Percentiles rank a stretch among this genome's conserved stretches.
phyloP scores from a whole-genome alignment of 257 asterid genomes.

The Solanum habrochaites region DNA sequence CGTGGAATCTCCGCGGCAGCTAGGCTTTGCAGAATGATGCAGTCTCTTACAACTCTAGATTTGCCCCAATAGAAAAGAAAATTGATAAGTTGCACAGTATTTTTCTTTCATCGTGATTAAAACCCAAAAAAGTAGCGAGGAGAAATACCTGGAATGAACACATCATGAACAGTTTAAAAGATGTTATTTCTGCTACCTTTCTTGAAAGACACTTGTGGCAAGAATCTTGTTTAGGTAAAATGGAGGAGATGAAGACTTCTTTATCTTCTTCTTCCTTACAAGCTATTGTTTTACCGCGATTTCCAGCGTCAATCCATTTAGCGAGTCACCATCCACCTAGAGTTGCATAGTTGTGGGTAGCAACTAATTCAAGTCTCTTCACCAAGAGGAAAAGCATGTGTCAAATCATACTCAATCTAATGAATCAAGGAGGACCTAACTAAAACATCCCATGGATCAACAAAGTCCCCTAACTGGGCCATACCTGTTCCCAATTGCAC shows the following conservation, averaged over 20 bases:
- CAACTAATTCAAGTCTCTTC: too few species aligned
- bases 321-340: background rate
- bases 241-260: background rate
- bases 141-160: constrained; percentile 2
- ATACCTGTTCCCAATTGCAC: too few species aligned
- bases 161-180: background rate
- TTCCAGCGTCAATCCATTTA: constrained; percentile 2
- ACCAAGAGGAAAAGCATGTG: constrained; percentile 1
- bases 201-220: constrained; percentile 16
- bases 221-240: constrained; percentile 41
- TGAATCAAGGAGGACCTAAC: constrained; percentile 11
- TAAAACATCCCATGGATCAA: constrained; percentile 8
- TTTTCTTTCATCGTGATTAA: constrained; percentile 1
- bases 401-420: background rate
- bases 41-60: constrained; percentile 11
- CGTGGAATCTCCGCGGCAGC: constrained; percentile 14
- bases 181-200: constrained; percentile 15
- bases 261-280: background rate
- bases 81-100: constrained; percentile 21
- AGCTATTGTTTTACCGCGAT: too few species aligned
- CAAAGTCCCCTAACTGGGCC: constrained; percentile 13
- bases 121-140: background rate
- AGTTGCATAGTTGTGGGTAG: background rate
- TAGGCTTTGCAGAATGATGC: background rate
- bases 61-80: constrained; percentile 12